A percentile compares a stretch with the other conserved stretches of the same genome.
Evolutionary conservation across 805 yeast species (phyloP).

Genomic region (Wickerhamiella australiensis): DNA sequence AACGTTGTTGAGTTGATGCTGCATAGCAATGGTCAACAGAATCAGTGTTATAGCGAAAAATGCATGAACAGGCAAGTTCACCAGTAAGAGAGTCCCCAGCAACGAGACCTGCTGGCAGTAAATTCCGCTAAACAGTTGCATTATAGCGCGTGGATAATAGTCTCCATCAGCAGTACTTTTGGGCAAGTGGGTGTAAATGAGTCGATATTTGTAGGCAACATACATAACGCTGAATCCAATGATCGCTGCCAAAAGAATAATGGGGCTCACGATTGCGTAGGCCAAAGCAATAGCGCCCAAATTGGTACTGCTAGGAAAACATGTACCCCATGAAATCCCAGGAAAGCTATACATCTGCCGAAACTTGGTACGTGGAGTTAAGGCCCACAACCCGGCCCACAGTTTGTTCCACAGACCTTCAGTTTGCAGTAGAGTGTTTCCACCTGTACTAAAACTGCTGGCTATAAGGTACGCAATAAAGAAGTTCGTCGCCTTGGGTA

Average conservation of each 20-base stretch:
- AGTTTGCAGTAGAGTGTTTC: slow-evolving; percentile 54
- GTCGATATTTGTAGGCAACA: slow-evolving; percentile 59
- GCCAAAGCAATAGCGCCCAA: slow-evolving; percentile 68
- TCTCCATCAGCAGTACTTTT: slow-evolving; percentile 37
- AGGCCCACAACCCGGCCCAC: slow-evolving; percentile 32
- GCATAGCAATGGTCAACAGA: slow-evolving; percentile 44
- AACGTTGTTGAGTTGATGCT: slow-evolving; percentile 38
- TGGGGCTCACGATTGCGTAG: slow-evolving; percentile 68
- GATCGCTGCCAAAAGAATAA: slow-evolving; percentile 50
- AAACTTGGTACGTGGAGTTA: slow-evolving; percentile 51
- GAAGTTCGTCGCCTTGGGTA: slow-evolving; percentile 79
- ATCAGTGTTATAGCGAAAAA: slow-evolving; percentile 42
- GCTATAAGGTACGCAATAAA: slow-evolving; percentile 67
- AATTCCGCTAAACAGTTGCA: slow-evolving; percentile 68
- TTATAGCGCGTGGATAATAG: slow-evolving; percentile 59
- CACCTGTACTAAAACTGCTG: slow-evolving; percentile 65
- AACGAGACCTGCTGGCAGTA: slow-evolving; percentile 71
- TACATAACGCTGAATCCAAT: slow-evolving; percentile 46
- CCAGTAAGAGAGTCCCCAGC: slow-evolving; percentile 61
- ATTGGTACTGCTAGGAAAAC: slow-evolving; percentile 65
- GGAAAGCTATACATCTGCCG: slow-evolving; percentile 35
- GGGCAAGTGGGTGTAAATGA: slow-evolving; percentile 37
- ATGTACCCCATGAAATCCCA: slow-evolving; percentile 60
- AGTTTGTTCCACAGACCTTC: slow-evolving; percentile 37
- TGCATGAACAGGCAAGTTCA: slow-evolving; percentile 41